Evolutionary conservation across 2,329 filamentous ascomycete genomes (phyloP), one percentile per base, ranked within the genome.

Genomic region (Huntiella omanensis): DNA sequence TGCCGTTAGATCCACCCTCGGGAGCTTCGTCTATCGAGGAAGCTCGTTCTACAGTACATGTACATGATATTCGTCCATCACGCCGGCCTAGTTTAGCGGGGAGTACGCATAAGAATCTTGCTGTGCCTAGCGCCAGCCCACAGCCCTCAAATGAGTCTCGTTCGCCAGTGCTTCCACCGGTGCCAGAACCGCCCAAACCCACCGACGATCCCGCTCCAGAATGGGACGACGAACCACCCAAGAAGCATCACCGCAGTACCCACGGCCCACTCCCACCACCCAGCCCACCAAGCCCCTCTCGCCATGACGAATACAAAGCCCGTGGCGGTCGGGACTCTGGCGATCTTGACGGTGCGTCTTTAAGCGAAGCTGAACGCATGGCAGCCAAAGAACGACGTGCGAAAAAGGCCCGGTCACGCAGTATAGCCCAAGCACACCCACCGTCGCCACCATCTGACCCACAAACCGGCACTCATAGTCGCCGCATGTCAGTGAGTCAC

Each of bases 401-500:
- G 17, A 40, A 45, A 13, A 50, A 50, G 22, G 48, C 36, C 12
- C 40, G 45, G 32, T 44, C 48, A 17, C 40, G 48, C 28, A 47
- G 44, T 12, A 38, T 36, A 33, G 39, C 48, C 8, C 48, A 50
- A 34, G 33, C 40, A 3, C 48, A 47, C 12, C 41, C 46, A 7
- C 49, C 46, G 33, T 50, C 46, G 5, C 46, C 43, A 11, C 46
- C 43, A 5, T 40, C 46, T 19, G 49, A 50, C 16, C 49, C 49
- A 12, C 28, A 43, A 43, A 33, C 16, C 7, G 22, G 22, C 7
- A 28, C 22, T 28, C 22, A 28, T 3, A 28, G 22, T 7, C 22
- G 22, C 40, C 39, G 43, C 32, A 33, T 12, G 44, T 49, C 22
- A 37, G 49, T 10, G 47, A 51, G 52, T 54, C 52, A 50, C 44